Evolutionary conservation across 768 basidiomycete genomes (phyloP), one percentile per base, ranked within the genome.

Genomic region (Calocera viscosa): DNA sequence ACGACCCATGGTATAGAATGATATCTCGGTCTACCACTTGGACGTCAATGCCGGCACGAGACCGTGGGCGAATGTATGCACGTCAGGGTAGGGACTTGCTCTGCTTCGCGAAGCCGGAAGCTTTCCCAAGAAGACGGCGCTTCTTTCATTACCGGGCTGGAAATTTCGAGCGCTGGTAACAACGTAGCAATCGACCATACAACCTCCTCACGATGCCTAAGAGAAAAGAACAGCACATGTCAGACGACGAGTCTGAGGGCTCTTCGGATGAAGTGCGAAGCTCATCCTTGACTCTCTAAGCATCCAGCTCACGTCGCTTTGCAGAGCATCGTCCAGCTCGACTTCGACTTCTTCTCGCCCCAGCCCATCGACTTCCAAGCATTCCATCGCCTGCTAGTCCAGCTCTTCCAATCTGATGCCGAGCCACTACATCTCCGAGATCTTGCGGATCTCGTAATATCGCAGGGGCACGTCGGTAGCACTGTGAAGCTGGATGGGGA

Each of bases 341-440:
- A 89, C 73, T 97, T 98, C 73, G 93, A 96, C 70, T 98, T 96
- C 75, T 94, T 91, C 81, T 87, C 91, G 75, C 86, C 91, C 5
- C 87, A 90, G 70, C 84, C 89, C 1, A 81, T 90, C 71, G 94
- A 98, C 78, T 96, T 89, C 74, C 86, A 89, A 69, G 91, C 94
- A 2, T 79, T 95, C 72, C 89, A 90, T 66, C 83, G 89, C 0
- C 81, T 91, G 1, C 75, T 89, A 16, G 73, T 73, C 0, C 89
- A 91, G 75, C 84, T 90, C 30, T 86, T 91, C 70, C 81, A 85
- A 28, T 77, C 80, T 40, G 95, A 97, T 73, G 86, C 91, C 0
- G 85, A 89, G 63, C 72, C 78, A 5, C 79, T 99, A 39, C 79
- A 87, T 70, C 77, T 90, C 1, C 82, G 88, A 65, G 86, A 87